Base-by-base conservation (phyloP, 2,329 filamentous ascomycete species). In the Diaporthe nobilis region DNA sequence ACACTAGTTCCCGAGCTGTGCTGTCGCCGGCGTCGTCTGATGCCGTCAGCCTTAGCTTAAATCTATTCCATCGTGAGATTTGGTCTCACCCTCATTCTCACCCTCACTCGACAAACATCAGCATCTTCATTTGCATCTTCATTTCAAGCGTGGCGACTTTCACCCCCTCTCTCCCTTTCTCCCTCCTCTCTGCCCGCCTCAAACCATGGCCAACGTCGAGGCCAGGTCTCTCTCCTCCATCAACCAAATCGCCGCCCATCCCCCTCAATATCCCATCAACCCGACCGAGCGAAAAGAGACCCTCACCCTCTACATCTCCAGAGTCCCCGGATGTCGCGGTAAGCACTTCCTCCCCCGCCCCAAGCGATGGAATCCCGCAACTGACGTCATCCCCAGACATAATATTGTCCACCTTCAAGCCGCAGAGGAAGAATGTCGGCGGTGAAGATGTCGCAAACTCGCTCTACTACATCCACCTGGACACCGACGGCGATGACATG, bases 311-410 rank as follows among this genome's bases (percentile, higher is more conserved):
- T 99, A 99, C 85, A 97, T 99, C 79, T 95, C 96, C 49, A 89
- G 96, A 79, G 96, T 99, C 0, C 97, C 97, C 1, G 96, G 96
- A 31, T 98, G 94, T 78, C 92, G 92, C 92, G 95, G 95, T 96
- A 87, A 78, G 86, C 82, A 34, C 60, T 47, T 77, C 79, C 73
- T 72, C 68, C 75, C 74, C 77, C 76, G 75, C 73, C 63, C 68
- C 55, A 49, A 20, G 53, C 47, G 68, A 63, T 42, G 51, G 68
- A 44, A 20, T 55, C 39, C 74, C 22, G 28, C 31, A 13, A 58
- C 77, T 81, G 71, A 80, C 77, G 31, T 47, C 55, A 57, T 7
- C 37, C 25, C 15, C 80, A 97, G 96, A 98, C 88, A 90, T 98
- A 75, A 97, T 98, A 80, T 91, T 99, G 61, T 97, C 96, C 1